phyloP scores from a whole-genome alignment of 768 basidiomycete genomes.

The Tylopilus cervinicoccineus region DNA sequence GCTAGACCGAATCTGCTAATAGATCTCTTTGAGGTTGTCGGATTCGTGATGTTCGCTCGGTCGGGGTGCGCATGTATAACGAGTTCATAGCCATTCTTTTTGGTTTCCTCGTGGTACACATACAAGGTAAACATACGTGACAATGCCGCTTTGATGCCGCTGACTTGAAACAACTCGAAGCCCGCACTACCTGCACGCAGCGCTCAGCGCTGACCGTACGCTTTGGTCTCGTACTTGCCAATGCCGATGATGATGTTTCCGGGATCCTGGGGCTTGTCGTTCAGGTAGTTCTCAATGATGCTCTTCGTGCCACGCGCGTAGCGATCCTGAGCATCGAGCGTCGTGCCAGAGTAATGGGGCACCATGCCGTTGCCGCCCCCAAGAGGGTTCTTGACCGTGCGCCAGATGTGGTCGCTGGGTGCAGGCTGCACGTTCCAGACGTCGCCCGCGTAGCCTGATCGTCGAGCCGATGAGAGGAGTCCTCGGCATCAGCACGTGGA shows the following conservation, averaged over 20 bases:
- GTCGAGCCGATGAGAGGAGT: not conserved
- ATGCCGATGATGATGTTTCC: slow-evolving; percentile 75
- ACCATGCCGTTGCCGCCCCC: slow-evolving; percentile 90
- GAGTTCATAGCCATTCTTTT: not conserved
- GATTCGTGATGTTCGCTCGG: no score
- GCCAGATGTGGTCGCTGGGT: slow-evolving; percentile 82
- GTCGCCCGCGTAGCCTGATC: slow-evolving; percentile 43
- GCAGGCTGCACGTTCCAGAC: slow-evolving; percentile 90
- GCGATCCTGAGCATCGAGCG: slow-evolving; percentile 83
- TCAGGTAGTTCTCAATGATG: slow-evolving; percentile 71
- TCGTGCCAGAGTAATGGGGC: slow-evolving; percentile 84
- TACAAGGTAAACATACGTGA: not conserved
- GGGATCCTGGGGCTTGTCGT: slow-evolving; percentile 61
- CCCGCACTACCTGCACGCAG: not conserved
- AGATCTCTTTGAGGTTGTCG: not conserved
- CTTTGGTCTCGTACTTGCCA: slow-evolving; percentile 49
- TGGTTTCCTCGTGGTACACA: not conserved
- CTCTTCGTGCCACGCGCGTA: slow-evolving; percentile 71
- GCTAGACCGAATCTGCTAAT: not conserved
- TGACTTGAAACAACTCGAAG: no score
- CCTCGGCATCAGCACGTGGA: not conserved
- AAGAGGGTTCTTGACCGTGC: slow-evolving; percentile 74
- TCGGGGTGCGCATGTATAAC: no score
- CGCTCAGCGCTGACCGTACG: slow-evolving; percentile 33
- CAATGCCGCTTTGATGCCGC: not conserved